Evolutionary conservation across 495 filamentous ascomycete species (phyloP), one percentile per base, ranked within the genome.

Genomic region (Daldinia decipiens): DNA sequence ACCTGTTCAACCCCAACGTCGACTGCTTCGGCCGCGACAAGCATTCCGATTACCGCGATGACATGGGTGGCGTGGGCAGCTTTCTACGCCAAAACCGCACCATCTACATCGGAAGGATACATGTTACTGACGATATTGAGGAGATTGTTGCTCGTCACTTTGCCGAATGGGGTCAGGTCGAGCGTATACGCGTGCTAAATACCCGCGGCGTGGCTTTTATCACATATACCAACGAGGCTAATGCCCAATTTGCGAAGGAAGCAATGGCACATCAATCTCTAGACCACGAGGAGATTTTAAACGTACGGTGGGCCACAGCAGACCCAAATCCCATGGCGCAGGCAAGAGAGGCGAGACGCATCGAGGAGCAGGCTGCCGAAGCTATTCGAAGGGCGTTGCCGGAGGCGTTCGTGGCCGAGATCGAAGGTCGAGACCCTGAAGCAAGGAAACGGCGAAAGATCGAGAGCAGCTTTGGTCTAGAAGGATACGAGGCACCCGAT

Each of bases 341-440:
- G 78, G 95, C 95, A 70, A 87, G 96, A 36, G 96, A 99, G 76
- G 94, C 92, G 19, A 84, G 92, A 36, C 84, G 90, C 17, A 89
- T 99, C 56, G 96, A 99, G 79, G 96, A 99, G 78, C 95, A 98
- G 79, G 96, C 96, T n/a, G 96, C 95, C 0, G 96, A 98, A 75
- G 96, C 96, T 9, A 93, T 99, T 40, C 84, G 96, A 24, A 84
- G 90, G 43, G 95, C 96, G 6, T 80, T 99, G n/a, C 96, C 96
- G 0, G 93, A 89, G 1, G 93, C 92, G 26, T 98, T 93, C 73
- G 91, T 99, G 1, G 92, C 93, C 0, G 93, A 99, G 81, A 89
- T 99, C 59, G 96, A 99, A 79, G 96, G 95, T 9, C 88, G 90
- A 34, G 93, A 97, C 71, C 91, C 91, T 2, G 91, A 95, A 70